Percentiles rank a stretch among this genome's conserved stretches.
phyloP scores from a whole-genome alignment of 495 filamentous ascomycete species.

The Sordaria brevicollis region DNA sequence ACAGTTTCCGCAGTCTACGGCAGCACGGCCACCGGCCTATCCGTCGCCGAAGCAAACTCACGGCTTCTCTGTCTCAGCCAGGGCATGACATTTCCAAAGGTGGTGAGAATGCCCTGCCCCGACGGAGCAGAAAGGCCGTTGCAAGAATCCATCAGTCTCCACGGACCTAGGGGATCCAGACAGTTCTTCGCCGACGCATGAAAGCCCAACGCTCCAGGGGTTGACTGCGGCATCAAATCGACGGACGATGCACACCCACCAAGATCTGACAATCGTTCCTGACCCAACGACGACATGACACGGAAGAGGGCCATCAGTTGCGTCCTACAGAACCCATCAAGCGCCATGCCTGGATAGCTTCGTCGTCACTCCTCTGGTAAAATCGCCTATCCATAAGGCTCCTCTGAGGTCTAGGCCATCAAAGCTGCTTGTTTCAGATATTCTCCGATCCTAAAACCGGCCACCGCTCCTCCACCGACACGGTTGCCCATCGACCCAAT shows the following conservation, averaged over 20 bases:
- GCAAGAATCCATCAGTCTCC: not conserved
- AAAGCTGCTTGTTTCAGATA: not conserved
- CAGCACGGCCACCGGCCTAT: not conserved
- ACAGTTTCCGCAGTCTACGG: not conserved
- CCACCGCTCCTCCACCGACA: not conserved
- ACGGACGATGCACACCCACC: not conserved
- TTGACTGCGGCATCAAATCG: not conserved
- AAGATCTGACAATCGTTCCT: not conserved
- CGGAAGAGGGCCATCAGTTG: not conserved
- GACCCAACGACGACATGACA: not conserved
- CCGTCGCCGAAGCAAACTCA: not conserved
- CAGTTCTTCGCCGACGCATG: constrained; percentile 3
- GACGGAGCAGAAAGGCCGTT: not conserved
- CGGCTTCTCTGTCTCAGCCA: not conserved
- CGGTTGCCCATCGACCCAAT: not conserved
- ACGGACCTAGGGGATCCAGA: not conserved
- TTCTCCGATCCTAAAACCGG: not conserved
- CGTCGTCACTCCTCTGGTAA: not conserved
- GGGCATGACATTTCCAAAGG: not conserved
- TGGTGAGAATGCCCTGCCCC: not conserved
- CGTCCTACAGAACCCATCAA: not conserved
- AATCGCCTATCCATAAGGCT: not conserved
- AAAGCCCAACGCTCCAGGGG: constrained; percentile 1
- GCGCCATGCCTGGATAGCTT: not conserved
- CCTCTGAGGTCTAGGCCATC: not conserved